Evolutionary conservation across 176 grass and related monocot species (phyloP).

Genomic region (Poa annua): DNA sequence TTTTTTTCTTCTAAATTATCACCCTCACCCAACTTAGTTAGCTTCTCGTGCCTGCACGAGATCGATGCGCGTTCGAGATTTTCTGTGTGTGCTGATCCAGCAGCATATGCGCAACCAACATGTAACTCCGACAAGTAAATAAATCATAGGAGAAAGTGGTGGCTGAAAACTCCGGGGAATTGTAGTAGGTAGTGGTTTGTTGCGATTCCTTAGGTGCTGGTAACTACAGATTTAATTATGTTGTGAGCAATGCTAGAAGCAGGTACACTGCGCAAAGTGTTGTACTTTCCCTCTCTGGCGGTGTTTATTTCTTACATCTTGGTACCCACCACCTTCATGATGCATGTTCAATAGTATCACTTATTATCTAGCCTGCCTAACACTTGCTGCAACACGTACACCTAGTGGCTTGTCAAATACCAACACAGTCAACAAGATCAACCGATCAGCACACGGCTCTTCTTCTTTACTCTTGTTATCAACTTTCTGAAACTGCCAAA

Average conservation of each 20-base stretch:
- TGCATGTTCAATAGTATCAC: not conserved
- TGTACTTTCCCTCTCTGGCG: conserved; percentile 7
- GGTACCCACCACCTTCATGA: not conserved
- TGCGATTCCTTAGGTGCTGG: not conserved
- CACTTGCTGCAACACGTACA: not conserved
- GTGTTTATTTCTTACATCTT: not conserved
- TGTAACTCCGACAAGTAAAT: no score
- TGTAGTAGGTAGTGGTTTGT: conserved; percentile 27
- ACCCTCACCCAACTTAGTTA: not conserved
- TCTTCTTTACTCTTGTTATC: not conserved
- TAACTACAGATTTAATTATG: not conserved
- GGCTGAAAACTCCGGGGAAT: not conserved
- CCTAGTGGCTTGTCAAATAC: not conserved
- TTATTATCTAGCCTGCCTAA: not conserved
- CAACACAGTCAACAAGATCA: not conserved
- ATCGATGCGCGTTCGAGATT: not conserved
- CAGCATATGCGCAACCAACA: not conserved
- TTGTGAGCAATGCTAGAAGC: not conserved
- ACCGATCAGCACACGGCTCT: not conserved
- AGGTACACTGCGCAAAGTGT: not conserved
- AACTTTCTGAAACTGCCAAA: not conserved
- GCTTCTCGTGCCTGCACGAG: not conserved
- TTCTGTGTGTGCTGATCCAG: not conserved
- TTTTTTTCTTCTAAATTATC: not conserved
- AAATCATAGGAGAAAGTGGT: not conserved